Evolutionary conservation across 2,329 filamentous ascomycete genomes (phyloP), one percentile per base, ranked within the genome.

Genomic region (Aspergillus texensis): DNA sequence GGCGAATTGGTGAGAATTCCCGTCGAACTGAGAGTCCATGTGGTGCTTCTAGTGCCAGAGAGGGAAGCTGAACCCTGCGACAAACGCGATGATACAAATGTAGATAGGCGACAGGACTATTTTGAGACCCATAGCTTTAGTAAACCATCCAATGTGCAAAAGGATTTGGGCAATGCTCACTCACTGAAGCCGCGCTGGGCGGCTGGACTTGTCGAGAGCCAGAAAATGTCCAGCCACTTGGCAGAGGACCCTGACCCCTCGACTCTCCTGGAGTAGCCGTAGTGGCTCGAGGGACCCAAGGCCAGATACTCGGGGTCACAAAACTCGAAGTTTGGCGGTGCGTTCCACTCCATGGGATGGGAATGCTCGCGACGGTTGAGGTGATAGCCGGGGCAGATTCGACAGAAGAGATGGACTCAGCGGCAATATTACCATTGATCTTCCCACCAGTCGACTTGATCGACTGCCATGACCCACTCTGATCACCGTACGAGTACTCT

Each of bases 191-290:
- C 81, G 88, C 87, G 79, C 85, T 87, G 69, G 88, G 86, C 74
- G 91, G 91, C 73, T 93, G 84, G 72, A 95, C 88, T 82, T 94
- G 94, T 75, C 92, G 92, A 70, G 88, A 86, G 65, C 88, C 83
- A 57, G 89, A 92, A 79, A 95, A 91, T 65, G 89, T 86, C 92
- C 92, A 97, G 64, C 91, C 92, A 71, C 84, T 87, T 46, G 94
- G 93, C 63, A 96, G 87, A 72, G 52, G 32, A 6, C 72, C 66
- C 66, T 28, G 72, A 82, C 72, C 66, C 67, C 32, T 81, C 74
- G 5, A 84, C 81, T 34, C 81, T 80, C 14, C 86, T 73, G 10
- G 76, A 82, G 16, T 11, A 8, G 83, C 83, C 6, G 83, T 84
- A 61, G 85, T 80, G 61, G 75, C 68, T 16, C 79, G 80, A 53